Base-by-base conservation (phyloP, 495 filamentous ascomycete genomes). In the Haplographium delicatum region DNA sequence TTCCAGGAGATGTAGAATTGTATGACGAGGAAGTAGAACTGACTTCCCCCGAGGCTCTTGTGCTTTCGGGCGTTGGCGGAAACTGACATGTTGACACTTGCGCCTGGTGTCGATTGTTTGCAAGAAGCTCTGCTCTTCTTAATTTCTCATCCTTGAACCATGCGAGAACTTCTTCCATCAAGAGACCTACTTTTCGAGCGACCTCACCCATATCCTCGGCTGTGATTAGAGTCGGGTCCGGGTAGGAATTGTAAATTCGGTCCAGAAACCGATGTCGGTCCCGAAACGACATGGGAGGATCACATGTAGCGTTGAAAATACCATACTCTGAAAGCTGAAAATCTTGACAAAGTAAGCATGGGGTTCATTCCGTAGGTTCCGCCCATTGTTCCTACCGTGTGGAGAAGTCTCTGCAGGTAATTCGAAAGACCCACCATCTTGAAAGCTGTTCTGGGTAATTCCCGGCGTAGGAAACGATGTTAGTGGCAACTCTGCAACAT, bases 61-160 rank as follows among this genome's bases (percentile, higher is more conserved):
- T 45, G 43, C 25, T 45, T 16, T 45, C 43, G 8, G 43, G 43
- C 3, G 43, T 19, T 26, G 43, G 24, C 18, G 43, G 43, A 25
- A 45, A 45, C 20, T 45, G 43, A 27, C 43, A 44, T 44, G 24
- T 11, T 20, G 25, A 33, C 27, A 5, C 23, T 19, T 45, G 43
- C 23, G 25, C 43, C 25, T 31, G 8, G n/a, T 30, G 43, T 3
- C 5, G 25, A 45, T 24, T 4, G 3, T 45, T 31, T 15, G 43
- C 43, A 45, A 31, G 24, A 4, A 45, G 27, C 15, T 45, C 26
- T 31, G 26, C 25, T 20, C 43, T 45, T 33, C 43, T 45, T 27
- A 11, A 45, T 33, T 45, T 45, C 27, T 45, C 43, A 45, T 45
- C 43, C 27, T 33, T 19, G 25, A 45, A 45, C 43, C 43, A 45